Evolutionary conservation across 2,329 filamentous ascomycete genomes (phyloP).

Genomic region (Trichophyton benhamiae): DNA sequence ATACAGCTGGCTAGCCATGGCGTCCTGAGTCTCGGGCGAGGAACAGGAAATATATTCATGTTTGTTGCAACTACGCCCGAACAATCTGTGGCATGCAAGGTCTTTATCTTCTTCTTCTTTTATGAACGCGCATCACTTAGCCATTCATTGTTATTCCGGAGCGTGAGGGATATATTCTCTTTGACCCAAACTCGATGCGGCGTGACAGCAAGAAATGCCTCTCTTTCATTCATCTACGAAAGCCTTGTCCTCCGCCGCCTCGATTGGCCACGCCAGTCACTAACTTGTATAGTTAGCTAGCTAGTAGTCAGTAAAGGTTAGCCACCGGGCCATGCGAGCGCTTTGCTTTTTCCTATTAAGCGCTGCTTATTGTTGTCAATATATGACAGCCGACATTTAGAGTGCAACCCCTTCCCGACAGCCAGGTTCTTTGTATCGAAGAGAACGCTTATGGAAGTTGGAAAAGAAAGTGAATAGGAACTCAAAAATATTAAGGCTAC

Average conservation of each 20-base stretch:
- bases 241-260: no score
- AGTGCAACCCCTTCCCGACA: not conserved
- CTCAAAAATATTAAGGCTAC: not conserved
- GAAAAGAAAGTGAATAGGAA: not conserved
- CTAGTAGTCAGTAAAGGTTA: no score
- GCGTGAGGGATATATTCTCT: not conserved
- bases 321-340: no score
- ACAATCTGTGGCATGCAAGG: not conserved
- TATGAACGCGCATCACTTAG: not conserved
- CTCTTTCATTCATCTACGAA: not conserved
- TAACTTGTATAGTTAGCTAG: no score
- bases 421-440: not conserved
- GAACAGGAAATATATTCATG: not conserved
- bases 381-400: not conserved
- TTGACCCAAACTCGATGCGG: not conserved
- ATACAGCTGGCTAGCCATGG: not conserved
- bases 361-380: not conserved
- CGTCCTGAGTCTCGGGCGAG: not conserved
- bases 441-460: not conserved
- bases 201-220: not conserved
- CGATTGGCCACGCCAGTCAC: no score
- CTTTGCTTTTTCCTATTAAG: not conserved
- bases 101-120: not conserved
- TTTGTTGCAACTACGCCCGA: not conserved
- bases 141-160: no score